Evolutionary conservation across 2,329 filamentous ascomycete genomes (phyloP), one percentile per base, ranked within the genome.

Genomic region (Thermothelomyces thermophilus): DNA sequence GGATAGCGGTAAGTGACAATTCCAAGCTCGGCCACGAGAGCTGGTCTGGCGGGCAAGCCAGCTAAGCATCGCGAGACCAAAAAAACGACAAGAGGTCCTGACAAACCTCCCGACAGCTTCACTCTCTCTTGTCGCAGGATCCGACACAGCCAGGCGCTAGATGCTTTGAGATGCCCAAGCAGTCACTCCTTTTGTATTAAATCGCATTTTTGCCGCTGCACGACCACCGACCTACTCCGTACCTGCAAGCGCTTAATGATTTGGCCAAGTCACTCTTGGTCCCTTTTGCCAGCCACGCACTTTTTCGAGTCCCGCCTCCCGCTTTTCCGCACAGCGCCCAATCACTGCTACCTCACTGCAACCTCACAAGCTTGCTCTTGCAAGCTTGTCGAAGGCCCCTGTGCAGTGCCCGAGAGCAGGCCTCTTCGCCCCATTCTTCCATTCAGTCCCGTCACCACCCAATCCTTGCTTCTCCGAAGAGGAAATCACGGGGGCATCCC

Each of bases 101-200:
- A 35, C 33, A 35, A 14, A n/a, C 13, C 1, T 16, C 22, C 39
- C 41, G 24, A 43, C 43, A 53, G 45, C 49, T 41, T 52, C 53
- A 39, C 40, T 50, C 49, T 50, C 48, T 55, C 46, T 58, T 56
- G 55, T 58, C 52, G 58, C 55, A 52, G 48, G 55, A 54, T 53
- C 48, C 55, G 50, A 55, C 51, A 45, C 30, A 30, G 1, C 7
- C 24, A 52, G 45, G 44, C 50, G 41, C 52, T 50, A 42, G 50
- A 51, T 52, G 53, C 46, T 28, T 46, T 34, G 46, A 42, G 17
- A 51, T 41, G 43, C 48, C 40, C 52, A 48, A 50, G 50, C 45
- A 46, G 40, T 37, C 43, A 50, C 51, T 50, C 52, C 42, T 51
- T 50, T 33, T 34, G 22, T 48, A 41, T 40, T 36, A 26, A 26